Base-by-base conservation (phyloP, 192 early-diverging fungal genomes). In the Chytriomyces confervae region DNA sequence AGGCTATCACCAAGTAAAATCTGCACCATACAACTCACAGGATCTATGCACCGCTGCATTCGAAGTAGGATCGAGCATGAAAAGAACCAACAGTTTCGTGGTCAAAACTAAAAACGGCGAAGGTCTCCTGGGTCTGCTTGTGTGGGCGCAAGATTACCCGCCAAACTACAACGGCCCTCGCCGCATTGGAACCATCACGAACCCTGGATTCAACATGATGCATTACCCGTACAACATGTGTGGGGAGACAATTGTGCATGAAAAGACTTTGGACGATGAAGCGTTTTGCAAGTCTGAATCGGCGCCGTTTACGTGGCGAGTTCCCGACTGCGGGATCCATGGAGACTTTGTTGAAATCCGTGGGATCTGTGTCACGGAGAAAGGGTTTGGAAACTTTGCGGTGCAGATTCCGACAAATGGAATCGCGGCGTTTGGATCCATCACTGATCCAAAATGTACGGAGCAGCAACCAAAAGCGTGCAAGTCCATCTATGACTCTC, bases 91-190 rank as follows among this genome's bases (percentile, higher is more conserved):
- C 45, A 43, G 63, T 10, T 45, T 75, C 46, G 48, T 75, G 4
- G 61, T 75, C 3, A 63, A 47, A 24, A 75, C 72, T 4, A 16
- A 50, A 11, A 46, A 46, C 2, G 61, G 61, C 3, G 61, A 75
- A 20, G 36, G 60, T 16, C 44, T 75, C 23, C 1, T 80, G 47
- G 79, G 79, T n/a, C 44, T 80, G 64, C 78, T 80, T 74, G 72
- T 80, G n/a, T 80, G 79, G 79, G 51, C 78, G n/a, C 79, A 80
- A 53, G 64, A 66, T 50, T 66, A 27, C 36, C 61, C 70, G 9
- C 67, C 67, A 29, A 53, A 36, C 24, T 13, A 46, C 6, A 23
- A 20, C 11, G 60, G 60, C 10, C 78, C 78, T 9, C 64, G 44
- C 10, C 79, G 72, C 0, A 69, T 80, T 49, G 79, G 79, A 23